Base-by-base conservation (phyloP, 768 basidiomycete species). In the Boletus tomentosulus region DNA sequence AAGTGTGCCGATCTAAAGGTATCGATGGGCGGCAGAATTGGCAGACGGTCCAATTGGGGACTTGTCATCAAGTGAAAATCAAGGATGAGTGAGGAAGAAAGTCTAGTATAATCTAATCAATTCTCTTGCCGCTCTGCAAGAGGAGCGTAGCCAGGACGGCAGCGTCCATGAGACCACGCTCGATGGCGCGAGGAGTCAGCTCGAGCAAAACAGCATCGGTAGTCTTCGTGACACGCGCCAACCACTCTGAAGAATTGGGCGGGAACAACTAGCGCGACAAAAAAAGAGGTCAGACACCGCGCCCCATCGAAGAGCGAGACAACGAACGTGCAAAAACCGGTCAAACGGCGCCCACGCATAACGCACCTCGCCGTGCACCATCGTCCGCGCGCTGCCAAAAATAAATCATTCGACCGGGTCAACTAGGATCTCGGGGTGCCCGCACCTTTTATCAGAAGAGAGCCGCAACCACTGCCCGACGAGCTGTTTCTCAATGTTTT, bases 331-430 rank as follows among this genome's bases (percentile, higher is more conserved):
- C 44, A 86, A 76, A 48, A 74, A 76, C 47, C 76, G 74, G 22
- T 78, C 76, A 25, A 76, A 65, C 24, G 85, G 83, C 10, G 74
- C 70, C 85, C 84, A 86, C 3, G 73, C 70, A 62, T 83, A 87
- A 39, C 67, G 65, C 38, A 72, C 67, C 0, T 80, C 80, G 28
- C 75, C 69, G 22, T 82, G 66, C 10, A 72, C 73, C 83, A 87
- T 84, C 30, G 62, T 68, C 35, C 85, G 74, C 15, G 35, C 19
- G 19, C 19, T 19, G 19, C 19, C 19, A 19, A 19, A 19, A 19
- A 19, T 19, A 19, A 19, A 19, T 19, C 19, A 1, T 19, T 19
- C 19, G 19, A 19, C 19, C 19, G 19, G 19, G 19, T 19, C 19
- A 19, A 19, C 19, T 19, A 19, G 19, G 19, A 19, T 19, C 19